A percentile compares a stretch with the other conserved stretches of the same genome.
Evolutionary conservation across 202 grass and related monocot species (phyloP).

Genomic region (Saccharum hybrid): DNA sequence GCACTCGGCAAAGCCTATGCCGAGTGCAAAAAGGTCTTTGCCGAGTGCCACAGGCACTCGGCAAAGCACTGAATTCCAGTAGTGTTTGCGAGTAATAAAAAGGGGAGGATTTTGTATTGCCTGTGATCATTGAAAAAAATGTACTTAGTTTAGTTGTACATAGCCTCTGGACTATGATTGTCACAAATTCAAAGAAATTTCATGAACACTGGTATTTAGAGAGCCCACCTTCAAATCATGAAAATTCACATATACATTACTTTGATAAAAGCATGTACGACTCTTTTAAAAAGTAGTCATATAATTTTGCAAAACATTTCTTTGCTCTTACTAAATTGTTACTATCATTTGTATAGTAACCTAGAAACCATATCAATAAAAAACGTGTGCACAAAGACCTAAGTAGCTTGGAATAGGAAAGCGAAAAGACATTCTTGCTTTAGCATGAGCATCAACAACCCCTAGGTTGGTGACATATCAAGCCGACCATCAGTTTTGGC

Average conservation of each 20-base stretch:
- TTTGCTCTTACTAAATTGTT: no score
- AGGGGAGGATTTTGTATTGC: neutral
- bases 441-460: slow-evolving; percentile 29
- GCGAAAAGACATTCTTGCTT: slow-evolving; percentile 36
- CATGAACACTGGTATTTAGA: neutral
- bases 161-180: neutral
- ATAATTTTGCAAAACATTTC: neutral
- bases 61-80: no score
- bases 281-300: neutral
- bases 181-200: neutral
- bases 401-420: neutral
- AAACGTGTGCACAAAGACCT: neutral
- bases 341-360: neutral
- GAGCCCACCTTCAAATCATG: neutral
- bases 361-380: neutral
- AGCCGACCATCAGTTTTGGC: slow-evolving; percentile 29
- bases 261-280: neutral
- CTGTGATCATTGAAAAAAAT: neutral
- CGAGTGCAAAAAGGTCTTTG: no score
- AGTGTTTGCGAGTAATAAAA: slow-evolving; percentile 21
- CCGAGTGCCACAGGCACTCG: no score
- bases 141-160: neutral
- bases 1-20: no score
- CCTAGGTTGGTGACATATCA: slow-evolving; percentile 44
- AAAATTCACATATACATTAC: neutral